Base-by-base conservation (phyloP, 2,329 filamentous ascomycete species). In the Arthroderma sp. region DNA sequence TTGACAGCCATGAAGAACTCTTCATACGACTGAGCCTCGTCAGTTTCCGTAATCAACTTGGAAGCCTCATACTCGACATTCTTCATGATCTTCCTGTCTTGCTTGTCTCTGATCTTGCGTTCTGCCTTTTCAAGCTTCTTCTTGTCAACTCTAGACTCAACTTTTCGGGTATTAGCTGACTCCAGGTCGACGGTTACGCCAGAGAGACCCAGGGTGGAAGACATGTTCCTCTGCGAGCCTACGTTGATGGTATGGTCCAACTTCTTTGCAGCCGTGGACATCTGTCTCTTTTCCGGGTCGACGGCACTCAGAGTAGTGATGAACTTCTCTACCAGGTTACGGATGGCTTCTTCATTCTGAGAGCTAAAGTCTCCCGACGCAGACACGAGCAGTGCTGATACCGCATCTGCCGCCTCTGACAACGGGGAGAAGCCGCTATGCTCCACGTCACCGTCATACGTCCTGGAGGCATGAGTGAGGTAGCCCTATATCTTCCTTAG, bases 1-100 rank as follows among this genome's bases (percentile, higher is more conserved):
- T 98, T 98, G 77, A 98, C 93, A 56, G 89, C 86, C 93, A 98
- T 97, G 81, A 95, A 98, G 76, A 98, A 97, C 71, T 98, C 93
- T 74, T 98, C 93, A 71, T 98, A 98, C 41, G 89, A 94, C 78
- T 95, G 86, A 11, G 91, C 78, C 66, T 85, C 82, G 66, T 91
- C 86, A 2, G 88, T 80, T 72, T 88, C 82, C 68, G 94, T 86
- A 63, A 98, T 83, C 63, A 98, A 78, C 64, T 84, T 85, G 11
- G 93, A 97, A 0, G 93, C 88, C 75, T 98, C 93, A 71, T 98
- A 98, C 74, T 96, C 88, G 65, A 98, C 93, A 57, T 86, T 95
- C 80, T 97, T 97, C 85, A 93, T 96, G 37, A 85, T 83, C 78
- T 98, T 98, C 79, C 95, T 95, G 76, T 90, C 93, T 77, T 97